Base-by-base conservation (phyloP, 805 yeast genomes). In the Wickerhamiella sergipiensis region DNA sequence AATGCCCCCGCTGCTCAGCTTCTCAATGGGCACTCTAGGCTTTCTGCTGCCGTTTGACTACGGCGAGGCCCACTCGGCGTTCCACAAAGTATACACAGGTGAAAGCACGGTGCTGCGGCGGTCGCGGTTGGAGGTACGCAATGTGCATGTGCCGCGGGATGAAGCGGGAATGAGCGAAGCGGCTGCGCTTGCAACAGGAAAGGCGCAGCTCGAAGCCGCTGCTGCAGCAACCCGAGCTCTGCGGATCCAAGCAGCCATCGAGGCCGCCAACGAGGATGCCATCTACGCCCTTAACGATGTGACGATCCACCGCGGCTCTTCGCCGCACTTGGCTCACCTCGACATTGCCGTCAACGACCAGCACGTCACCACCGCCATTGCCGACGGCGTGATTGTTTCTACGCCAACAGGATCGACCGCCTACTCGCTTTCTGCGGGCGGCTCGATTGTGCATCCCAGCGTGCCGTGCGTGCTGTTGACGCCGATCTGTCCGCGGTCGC, bases 341-440 rank as follows among this genome's bases (percentile, higher is more conserved):
- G 96, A 89, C 57, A 81, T 90, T n/a, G 79, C 74, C 56, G 82
- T 89, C 24, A 92, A 89, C 64, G 87, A 85, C 21, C 82, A 84
- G 63, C 83, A 81, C 60, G 69, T 90, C 50, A 90, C 97, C 7
- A 78, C 89, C 49, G 88, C 96, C 4, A 84, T 90, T 0, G 95
- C 94, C 1, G 97, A 90, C 66, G 97, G 97, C 39, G 75, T 89
- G 8, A 78, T 81, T 5, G 72, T 87, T 45, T 75, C 92, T 2
- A 85, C 97, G 0, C 97, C 97, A 3, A 88, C 97, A 0, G 97
- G 97, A 0, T 87, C 96, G 1, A 90, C 97, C 0, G 97, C 97
- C 0, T 90, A 90, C 65, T 88, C 96, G 0, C 71, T 90, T 47
- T 83, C 95, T 44, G 97, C 97, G 0, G 97, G 97, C 13, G 97